Base-by-base conservation (phyloP, 345 rosid genomes). In the Orychophragmus violaceus region DNA sequence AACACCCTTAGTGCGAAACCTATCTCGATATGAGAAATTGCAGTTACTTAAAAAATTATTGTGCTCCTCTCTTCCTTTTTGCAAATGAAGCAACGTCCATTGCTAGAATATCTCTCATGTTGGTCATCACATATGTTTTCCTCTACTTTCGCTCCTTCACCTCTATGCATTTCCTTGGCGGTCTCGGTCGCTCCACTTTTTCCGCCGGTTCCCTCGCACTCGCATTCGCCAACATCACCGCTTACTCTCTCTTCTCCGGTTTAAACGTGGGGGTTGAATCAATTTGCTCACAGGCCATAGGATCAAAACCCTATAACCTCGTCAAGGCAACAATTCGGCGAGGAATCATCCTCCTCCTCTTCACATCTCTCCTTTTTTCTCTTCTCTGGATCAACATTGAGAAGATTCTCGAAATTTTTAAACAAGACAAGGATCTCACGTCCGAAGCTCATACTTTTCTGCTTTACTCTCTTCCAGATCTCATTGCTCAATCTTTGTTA, bases 261-360 rank as follows among this genome's bases (percentile, higher is more conserved):
- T 83, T 92, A 2, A 86, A 91, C 65, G 80, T 82, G 84, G 98
- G 96, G 3, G 90, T 89, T 85, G 98, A 92, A 64, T 86, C 96
- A 10, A 84, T 92, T n/a, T 92, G 98, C 58, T 86, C 90, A 1
- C 98, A 92, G 70, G 91, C 96, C 19, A 83, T 81, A 19, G 98
- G 98, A 17, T 96, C 98, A 16, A 72, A 67, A 66, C 83, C 67
- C 3, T 80, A 78, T 46, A 70, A 41, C 17, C 78, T 85, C 53
- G 84, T 89, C 1, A 83, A 87, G 18, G 79, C 81, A n/a, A 76
- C 91, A 25, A 74, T 92, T 62, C 96, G 83, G 66, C 67, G 88
- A 69, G 79, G 88, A 2, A 76, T 92, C 41, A 74, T 87, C 23
- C 35, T 87, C 29, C 95, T 92, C 45, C 13, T 82, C 3, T 8